Evolutionary conservation across 2,329 filamentous ascomycete species (phyloP).

Genomic region (Paracamarosporium sp.): DNA sequence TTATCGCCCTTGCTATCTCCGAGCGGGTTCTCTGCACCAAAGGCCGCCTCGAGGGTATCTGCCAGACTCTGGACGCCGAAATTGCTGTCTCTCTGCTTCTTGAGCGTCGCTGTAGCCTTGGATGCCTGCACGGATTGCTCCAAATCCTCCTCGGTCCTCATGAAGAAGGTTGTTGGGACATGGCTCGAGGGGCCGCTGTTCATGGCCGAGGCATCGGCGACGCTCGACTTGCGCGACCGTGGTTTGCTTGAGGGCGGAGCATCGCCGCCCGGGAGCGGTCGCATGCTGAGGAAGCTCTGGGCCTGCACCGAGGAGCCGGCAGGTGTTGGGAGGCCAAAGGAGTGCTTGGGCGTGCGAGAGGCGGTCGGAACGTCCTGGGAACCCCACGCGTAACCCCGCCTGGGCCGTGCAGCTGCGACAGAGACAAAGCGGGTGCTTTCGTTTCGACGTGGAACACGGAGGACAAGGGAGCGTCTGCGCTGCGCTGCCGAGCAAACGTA

Average conservation of each 20-base stretch:
- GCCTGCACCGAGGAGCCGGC: background rate
- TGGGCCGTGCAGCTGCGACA: background rate
- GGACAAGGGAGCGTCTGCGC: background rate
- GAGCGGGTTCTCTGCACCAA: slow-evolving; percentile 36
- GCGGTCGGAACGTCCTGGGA: slow-evolving; percentile 2
- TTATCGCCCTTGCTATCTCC: slow-evolving; percentile 32
- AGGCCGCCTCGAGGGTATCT: slow-evolving; percentile 57
- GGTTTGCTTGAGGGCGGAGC: slow-evolving; percentile 39
- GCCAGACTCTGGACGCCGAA: slow-evolving; percentile 66
- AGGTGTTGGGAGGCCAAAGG: background rate
- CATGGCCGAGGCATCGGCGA: slow-evolving; percentile 32
- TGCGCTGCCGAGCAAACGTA: background rate
- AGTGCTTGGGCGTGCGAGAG: background rate
- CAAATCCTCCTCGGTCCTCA: slow-evolving; percentile 61
- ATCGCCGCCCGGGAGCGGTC: slow-evolving; percentile 45
- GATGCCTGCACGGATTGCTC: slow-evolving; percentile 46
- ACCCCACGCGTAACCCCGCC: slow-evolving; percentile 6
- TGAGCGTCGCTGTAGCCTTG: slow-evolving; percentile 18
- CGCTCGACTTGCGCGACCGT: slow-evolving; percentile 47
- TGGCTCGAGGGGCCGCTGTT: slow-evolving; percentile 31
- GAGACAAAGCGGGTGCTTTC: background rate
- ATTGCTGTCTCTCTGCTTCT: slow-evolving; percentile 50
- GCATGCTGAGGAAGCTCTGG: slow-evolving; percentile 27
- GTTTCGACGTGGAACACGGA: background rate
- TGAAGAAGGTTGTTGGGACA: slow-evolving; percentile 65